phyloP scores from a whole-genome alignment of 1,284 basidiomycete genomes.

The Athelia sp. region DNA sequence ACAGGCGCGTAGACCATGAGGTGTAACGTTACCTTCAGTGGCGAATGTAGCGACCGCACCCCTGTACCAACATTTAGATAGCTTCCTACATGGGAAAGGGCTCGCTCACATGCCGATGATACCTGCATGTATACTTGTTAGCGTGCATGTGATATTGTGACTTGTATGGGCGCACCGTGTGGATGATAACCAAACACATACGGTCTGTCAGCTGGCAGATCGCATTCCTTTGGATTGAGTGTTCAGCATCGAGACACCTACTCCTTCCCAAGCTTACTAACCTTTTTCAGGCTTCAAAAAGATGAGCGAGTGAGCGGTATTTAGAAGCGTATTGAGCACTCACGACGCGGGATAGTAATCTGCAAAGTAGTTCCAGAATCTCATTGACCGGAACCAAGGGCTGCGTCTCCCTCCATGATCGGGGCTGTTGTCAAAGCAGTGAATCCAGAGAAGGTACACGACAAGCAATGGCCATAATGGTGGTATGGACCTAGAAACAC shows the following conservation, averaged over 20 bases:
- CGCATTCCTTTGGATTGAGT: slow-evolving; percentile 57
- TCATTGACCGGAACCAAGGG: slow-evolving; percentile 69
- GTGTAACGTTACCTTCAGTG: slow-evolving; percentile 64
- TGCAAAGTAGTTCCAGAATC: slow-evolving; percentile 83
- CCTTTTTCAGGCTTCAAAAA: slow-evolving; percentile 25
- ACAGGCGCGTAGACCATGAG: slow-evolving; percentile 1
- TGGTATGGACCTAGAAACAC: slow-evolving; percentile 71
- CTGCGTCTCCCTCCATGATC: slow-evolving; percentile 75
- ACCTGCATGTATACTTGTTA: slow-evolving; percentile 32
- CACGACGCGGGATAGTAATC: slow-evolving; percentile 92
- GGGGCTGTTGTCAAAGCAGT: slow-evolving; percentile 73
- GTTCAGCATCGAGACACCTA: background rate
- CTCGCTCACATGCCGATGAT: slow-evolving; percentile 85
- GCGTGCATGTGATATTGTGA: slow-evolving; percentile 2
- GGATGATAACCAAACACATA: slow-evolving; percentile 99
- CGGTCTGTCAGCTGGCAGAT: slow-evolving; percentile 85
- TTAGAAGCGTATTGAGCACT: slow-evolving; percentile 27
- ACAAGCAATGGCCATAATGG: slow-evolving; percentile 83
- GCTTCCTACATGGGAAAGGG: background rate
- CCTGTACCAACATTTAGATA: slow-evolving; percentile 27
- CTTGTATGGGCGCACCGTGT: slow-evolving; percentile 62
- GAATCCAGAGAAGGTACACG: slow-evolving; percentile 81
- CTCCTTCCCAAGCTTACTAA: slow-evolving; percentile 47
- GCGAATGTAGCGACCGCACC: slow-evolving; percentile 93
- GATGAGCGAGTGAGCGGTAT: background rate